Evolutionary conservation across 139 green algal genomes (phyloP).

Genomic region (Micractinium sp.): DNA sequence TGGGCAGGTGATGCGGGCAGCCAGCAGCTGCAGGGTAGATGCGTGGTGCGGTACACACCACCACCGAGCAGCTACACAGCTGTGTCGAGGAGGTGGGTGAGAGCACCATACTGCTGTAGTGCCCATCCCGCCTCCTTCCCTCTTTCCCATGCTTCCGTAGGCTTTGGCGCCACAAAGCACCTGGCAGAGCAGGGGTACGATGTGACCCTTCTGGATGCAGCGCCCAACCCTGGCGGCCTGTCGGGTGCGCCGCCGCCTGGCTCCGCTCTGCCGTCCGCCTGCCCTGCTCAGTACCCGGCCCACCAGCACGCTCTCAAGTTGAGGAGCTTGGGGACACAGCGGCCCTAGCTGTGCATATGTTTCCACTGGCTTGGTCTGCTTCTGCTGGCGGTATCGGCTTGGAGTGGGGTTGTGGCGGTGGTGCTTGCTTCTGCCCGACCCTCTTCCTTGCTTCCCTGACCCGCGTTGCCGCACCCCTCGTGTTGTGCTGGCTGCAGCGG

Average conservation of each 20-base stretch:
- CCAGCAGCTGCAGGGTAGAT: not conserved
- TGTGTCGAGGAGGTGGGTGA: not conserved
- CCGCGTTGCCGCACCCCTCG: too few relatives aligned
- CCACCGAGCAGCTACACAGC: not conserved
- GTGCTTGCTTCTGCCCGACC: not conserved
- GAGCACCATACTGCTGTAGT: not conserved
- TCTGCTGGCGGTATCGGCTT: too few relatives aligned
- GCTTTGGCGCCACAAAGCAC: slow-evolving; percentile 90
- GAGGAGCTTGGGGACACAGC: too few relatives aligned
- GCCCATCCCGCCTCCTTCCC: not conserved
- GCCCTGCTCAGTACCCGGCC: not conserved
- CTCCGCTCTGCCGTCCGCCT: not conserved
- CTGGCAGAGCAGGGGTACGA: slow-evolving; percentile 51
- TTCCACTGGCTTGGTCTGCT: too few relatives aligned
- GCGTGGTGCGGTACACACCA: not conserved
- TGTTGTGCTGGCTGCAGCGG: slow-evolving; percentile 28
- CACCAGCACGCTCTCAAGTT: too few relatives aligned
- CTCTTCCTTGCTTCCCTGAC: not conserved
- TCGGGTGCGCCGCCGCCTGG: slow-evolving; percentile 21
- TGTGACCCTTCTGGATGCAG: slow-evolving; percentile 54
- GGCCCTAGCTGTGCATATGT: too few relatives aligned
- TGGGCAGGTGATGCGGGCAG: slow-evolving; percentile 48
- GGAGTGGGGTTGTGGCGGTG: not conserved
- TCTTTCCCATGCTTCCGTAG: slow-evolving; percentile 27
- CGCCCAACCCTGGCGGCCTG: slow-evolving; percentile 74